Base-by-base conservation (phyloP, 352 stramenopile species). In the Phytophthora megakarya region DNA sequence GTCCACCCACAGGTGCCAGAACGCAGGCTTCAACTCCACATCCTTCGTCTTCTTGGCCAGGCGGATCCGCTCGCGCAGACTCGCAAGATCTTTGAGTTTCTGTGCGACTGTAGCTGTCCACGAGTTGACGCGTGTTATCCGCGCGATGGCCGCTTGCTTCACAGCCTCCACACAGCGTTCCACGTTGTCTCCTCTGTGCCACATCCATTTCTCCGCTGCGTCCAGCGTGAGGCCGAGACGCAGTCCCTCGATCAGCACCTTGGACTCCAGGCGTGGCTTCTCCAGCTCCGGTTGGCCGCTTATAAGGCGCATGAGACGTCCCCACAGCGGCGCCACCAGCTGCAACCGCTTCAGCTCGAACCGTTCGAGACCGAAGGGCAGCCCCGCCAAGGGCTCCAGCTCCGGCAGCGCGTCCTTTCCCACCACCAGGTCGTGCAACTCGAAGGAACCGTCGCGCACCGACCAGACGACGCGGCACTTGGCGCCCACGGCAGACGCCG, bases 171-270 rank as follows among this genome's bases (percentile, higher is more conserved):
- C 53, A 48, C 80, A 80, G 19, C 85, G 81, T 38, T 69, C 67
- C 7, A 67, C 45, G 71, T 95, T 95, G 35, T 93, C 73, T 30
- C 89, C 72, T 25, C 61, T 70, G 45, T 77, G 76, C 74, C 77
- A 89, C 61, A 92, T 84, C 88, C 88, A 96, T 38, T 90, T 86
- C 64, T 90, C 79, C 0, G 86, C 79, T 25, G 73, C 43, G 44
- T 95, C 81, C 15, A 92, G 71, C 39, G 60, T 74, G 23, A 92
- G 44, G 8, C 64, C 81, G 19, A 95, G 15, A 12, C 86, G 69
- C 15, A 94, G 42, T 0, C 84, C 87, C 5, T 59, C 60, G 37
- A 95, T 50, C 38, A 84, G 56, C 30, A 94, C 30, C 23, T 70
- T 76, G 40, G 81, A 90, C 47, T 73, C 64, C 58, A 90, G 43